Evolutionary conservation across 495 filamentous ascomycete species (phyloP).

Genomic region (Tuber microsphaerosporum): DNA sequence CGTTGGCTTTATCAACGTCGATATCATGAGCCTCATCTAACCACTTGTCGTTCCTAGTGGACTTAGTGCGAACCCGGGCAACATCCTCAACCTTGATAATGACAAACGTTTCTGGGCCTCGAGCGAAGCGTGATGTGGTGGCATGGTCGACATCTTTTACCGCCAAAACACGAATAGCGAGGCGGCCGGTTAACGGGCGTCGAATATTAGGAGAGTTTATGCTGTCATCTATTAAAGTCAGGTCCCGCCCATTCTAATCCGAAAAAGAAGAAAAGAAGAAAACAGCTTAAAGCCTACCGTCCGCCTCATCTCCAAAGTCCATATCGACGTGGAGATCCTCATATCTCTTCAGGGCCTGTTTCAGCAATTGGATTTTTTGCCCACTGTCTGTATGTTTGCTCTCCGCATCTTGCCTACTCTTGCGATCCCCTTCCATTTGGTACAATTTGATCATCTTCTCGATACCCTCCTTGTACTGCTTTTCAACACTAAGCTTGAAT

Average conservation of each 20-base stretch:
- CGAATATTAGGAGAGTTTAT: slow-evolving; percentile 89
- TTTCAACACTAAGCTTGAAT: slow-evolving; percentile 98
- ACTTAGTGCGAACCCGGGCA: slow-evolving; percentile 78
- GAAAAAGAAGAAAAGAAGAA: neutral
- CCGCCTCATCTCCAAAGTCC: slow-evolving; percentile 66
- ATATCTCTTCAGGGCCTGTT: slow-evolving; percentile 91
- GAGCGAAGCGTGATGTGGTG: slow-evolving; percentile 72
- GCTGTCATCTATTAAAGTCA: slow-evolving; percentile 68
- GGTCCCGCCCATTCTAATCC: slow-evolving; percentile 8
- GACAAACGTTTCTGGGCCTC: slow-evolving; percentile 89
- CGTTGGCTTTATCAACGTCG: slow-evolving; percentile 95
- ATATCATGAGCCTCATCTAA: slow-evolving; percentile 81
- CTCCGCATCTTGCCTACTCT: slow-evolving; percentile 87
- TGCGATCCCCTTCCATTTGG: slow-evolving; percentile 94
- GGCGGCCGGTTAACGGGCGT: slow-evolving; percentile 82
- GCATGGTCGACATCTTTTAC: slow-evolving; percentile 95
- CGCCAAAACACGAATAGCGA: slow-evolving; percentile 75
- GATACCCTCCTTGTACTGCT: slow-evolving; percentile 97
- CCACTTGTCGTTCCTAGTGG: slow-evolving; percentile 82
- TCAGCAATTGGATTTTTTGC: slow-evolving; percentile 93
- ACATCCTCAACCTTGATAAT: slow-evolving; percentile 93
- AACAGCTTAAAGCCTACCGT: slow-evolving; percentile 56
- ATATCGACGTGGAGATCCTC: slow-evolving; percentile 96
- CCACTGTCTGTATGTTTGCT: slow-evolving; percentile 84
- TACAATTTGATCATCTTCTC: slow-evolving; percentile 99